Evolutionary conservation across 192 early-diverging fungal genomes (phyloP), one percentile per base, ranked within the genome.

Genomic region (Phycomyces blakesleeanus): DNA sequence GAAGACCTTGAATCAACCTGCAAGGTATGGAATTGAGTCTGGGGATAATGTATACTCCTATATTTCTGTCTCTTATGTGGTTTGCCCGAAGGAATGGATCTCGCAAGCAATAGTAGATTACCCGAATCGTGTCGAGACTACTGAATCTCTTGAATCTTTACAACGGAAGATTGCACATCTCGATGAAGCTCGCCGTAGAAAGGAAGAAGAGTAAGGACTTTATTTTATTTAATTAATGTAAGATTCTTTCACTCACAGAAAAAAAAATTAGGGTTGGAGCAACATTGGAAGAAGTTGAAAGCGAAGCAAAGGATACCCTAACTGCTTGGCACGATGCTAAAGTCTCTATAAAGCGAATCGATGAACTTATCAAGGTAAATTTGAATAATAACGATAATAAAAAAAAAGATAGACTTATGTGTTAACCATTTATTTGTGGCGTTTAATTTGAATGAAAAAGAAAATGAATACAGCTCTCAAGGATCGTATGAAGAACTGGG

Each of bases 91-190:
- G 50, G 78, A 83, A 44, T 74, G 75, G 37, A 80, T 69, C n/a
- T 66, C 55, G 2, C 66, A 85, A 39, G 89, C 89, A 0, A 73
- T 58, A 57, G 68, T 73, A 25, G 78, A 86, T 40, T 84, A 85
- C 57, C 67, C 76, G 0, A 84, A 87, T 60, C 85, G 91, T 7
- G 85, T 95, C 0, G 59, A 79, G 27, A 78, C 78, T 0, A 75
- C 72, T 21, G 74, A 76, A 22, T 22, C 78, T 11, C 61, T 66
- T 0, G 40, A 68, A 1, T 76, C 76, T 27, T 77, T 93, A 21
- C 85, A 95, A 59, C 78, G 80, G 5, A 72, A 84, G 52, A 85
- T 91, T 20, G 74, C 73, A 16, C 65, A 83, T 20, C 73, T 78
- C 55, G 67, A 78, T 20, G 73, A 63, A 0, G 74, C 80, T 22